Percentiles rank a stretch among this genome's conserved stretches.
phyloP scores from a whole-genome alignment of 306 rosid species.

The Prunus padus region DNA sequence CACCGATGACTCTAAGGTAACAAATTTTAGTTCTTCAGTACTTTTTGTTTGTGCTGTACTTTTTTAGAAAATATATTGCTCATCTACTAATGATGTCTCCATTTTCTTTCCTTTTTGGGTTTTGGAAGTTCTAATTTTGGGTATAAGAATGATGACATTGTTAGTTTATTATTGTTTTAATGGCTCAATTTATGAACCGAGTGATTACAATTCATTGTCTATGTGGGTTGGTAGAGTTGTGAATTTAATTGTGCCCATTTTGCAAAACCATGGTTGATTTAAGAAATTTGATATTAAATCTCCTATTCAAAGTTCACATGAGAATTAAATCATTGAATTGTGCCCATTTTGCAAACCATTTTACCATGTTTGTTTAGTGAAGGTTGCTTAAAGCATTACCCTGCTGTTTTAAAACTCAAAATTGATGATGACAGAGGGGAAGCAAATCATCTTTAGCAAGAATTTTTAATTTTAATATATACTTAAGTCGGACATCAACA shows the following conservation, averaged over 20 bases:
- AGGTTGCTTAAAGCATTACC: no score
- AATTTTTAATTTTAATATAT: not conserved
- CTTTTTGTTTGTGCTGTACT: not conserved
- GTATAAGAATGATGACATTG: not conserved
- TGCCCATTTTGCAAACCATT: no score
- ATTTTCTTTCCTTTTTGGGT: not conserved
- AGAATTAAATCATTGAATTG: not conserved
- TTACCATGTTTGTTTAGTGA: no score
- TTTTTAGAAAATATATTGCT: not conserved
- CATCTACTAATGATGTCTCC: not conserved
- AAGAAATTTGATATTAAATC: no score
- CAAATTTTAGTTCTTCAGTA: no score
- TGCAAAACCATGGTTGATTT: not conserved
- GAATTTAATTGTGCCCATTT: not conserved
- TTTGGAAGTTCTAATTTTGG: not conserved
- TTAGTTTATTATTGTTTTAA: not conserved
- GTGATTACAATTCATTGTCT: not conserved
- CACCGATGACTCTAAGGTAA: conserved; percentile 68
- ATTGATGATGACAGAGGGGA: no score
- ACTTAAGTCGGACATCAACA: not conserved
- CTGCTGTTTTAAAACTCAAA: no score
- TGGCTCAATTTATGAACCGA: not conserved
- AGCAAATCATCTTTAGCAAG: no score
- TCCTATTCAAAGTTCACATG: no score
- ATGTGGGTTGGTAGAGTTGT: not conserved